These are phyloP conservation scores for Pseudocercospora vitis DNA, from an alignment of 2,329 filamentous ascomycete species.

Conservation along the genomic window DNA sequence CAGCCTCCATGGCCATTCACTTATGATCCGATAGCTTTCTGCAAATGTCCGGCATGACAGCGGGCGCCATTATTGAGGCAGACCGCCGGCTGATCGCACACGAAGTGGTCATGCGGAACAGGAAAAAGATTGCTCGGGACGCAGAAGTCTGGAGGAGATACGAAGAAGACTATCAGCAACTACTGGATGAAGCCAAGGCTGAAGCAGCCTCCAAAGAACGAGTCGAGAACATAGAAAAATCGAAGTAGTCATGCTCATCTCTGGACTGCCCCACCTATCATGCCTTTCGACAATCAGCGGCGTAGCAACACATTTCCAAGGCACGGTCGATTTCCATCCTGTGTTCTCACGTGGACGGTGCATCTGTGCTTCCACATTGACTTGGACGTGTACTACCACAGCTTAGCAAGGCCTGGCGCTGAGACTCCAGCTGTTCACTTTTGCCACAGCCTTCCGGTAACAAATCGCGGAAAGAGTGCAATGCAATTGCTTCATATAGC, in stretches of 20 bases:
- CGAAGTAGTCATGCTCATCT: not conserved
- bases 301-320: too few species aligned
- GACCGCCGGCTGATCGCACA: slow-evolving; percentile 67
- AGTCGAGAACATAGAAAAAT: not conserved
- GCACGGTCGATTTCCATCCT: too few species aligned
- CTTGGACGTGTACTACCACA: too few species aligned
- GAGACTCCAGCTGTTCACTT: too few species aligned
- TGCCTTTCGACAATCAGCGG: too few species aligned
- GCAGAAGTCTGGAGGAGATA: slow-evolving; percentile 61
- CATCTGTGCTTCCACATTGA: too few species aligned
- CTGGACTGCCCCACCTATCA: too few species aligned
- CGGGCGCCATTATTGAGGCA: slow-evolving; percentile 74
- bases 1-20: not conserved
- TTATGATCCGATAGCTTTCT: slow-evolving; percentile 60
- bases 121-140: slow-evolving; percentile 63
- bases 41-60: slow-evolving; percentile 83
- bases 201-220: slow-evolving; percentile 1
- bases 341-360: too few species aligned
- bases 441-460: too few species aligned
- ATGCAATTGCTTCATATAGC: too few species aligned
- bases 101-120: slow-evolving; percentile 64
- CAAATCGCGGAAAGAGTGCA: too few species aligned
- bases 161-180: slow-evolving; percentile 24
- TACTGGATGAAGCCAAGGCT: slow-evolving; percentile 7
- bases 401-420: too few species aligned